These are phyloP conservation scores for Sicyos edulis DNA, from an alignment of 306 rosid species.

Conservation along the genomic window DNA sequence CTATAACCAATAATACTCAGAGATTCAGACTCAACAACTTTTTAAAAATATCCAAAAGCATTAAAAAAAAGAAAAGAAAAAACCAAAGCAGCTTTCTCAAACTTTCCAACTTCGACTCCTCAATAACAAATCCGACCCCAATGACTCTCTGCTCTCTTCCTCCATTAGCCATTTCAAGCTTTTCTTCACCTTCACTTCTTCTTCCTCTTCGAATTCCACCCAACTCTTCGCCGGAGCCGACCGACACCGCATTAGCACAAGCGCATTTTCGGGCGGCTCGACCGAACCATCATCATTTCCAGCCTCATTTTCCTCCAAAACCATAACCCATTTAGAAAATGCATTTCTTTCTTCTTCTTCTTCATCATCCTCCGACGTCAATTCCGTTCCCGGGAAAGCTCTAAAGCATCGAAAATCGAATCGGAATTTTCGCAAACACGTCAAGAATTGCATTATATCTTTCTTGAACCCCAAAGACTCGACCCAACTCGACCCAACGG, in stretches of 20 bases:
- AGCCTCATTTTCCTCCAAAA: constrained; percentile 58
- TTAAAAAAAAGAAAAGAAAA: not conserved
- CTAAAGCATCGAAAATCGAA: not conserved
- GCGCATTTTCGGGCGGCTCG: constrained; percentile 58
- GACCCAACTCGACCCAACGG: too few relatives aligned
- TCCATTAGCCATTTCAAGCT: constrained; percentile 70
- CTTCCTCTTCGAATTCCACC: constrained; percentile 27
- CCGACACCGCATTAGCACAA: constrained; percentile 85
- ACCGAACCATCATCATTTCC: not conserved
- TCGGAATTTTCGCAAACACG: constrained; percentile 39
- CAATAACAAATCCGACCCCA: constrained; percentile 30
- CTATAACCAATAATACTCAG: not conserved
- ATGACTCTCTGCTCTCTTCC: constrained; percentile 50
- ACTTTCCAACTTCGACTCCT: not conserved
- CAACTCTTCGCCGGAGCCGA: constrained; percentile 88
- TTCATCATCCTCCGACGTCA: constrained; percentile 40
- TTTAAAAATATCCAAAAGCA: too few relatives aligned
- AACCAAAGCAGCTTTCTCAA: not conserved
- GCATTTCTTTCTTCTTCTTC: constrained; percentile 30
- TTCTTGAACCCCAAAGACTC: constrained; percentile 62
- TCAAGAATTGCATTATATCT: constrained; percentile 76
- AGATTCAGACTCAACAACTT: too few relatives aligned
- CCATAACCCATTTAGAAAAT: constrained; percentile 80
- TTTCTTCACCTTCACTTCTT: constrained; percentile 36
- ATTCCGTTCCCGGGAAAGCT: not conserved